Evolutionary conservation across 345 rosid genomes (phyloP), one percentile per base, ranked within the genome.

Genomic region (Orychophragmus violaceus): DNA sequence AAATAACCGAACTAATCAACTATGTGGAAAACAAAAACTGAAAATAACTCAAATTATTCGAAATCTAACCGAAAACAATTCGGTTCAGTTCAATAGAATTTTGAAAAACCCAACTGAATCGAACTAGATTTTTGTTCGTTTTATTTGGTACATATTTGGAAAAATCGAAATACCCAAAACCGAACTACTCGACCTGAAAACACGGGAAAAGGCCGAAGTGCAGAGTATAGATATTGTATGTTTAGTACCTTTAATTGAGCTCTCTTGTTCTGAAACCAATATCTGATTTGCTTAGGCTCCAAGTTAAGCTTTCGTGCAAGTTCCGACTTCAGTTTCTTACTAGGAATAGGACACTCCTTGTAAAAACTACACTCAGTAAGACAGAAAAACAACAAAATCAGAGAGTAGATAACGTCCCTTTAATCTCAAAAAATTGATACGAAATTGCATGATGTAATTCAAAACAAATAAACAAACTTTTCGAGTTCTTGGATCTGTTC

Each of bases 401-500:
- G 19, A 25, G 19, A 59, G 22, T 16, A 27, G 39, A 14, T 17
- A 60, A 21, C 30, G 30, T 27, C 17, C 42, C 6, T 28, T 21
- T 30, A 24, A 6, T 4, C 7, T 50, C 25, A 39, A 57, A 68
- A 12, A 62, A 21, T 3, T 44, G 21, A 30, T 44, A 45, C 36
- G 25, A 28, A 25, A 3, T 68, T 58, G 57, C 37, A 46, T 66
- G 21, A 18, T 28, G 2, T 19, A 42, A 68, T 32, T 33, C 1
- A 37, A 28, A 23, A 68, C 59, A 37, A 1, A 8, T 32, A 50
- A 44, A 12, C 37, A 24, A 81, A 90, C 95, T 42, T 21, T 78
- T 85, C 95, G 61, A 86, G 95, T 68, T 78, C 86, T 60, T 79
- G 87, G 42, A 76, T 85, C 63, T 90, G 95, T n/a, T 66, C 24